A percentile compares a stretch with the other conserved stretches of the same genome.
Evolutionary conservation across 371 early-diverging fungal species (phyloP).

Genomic region (Mucor mucedo): DNA sequence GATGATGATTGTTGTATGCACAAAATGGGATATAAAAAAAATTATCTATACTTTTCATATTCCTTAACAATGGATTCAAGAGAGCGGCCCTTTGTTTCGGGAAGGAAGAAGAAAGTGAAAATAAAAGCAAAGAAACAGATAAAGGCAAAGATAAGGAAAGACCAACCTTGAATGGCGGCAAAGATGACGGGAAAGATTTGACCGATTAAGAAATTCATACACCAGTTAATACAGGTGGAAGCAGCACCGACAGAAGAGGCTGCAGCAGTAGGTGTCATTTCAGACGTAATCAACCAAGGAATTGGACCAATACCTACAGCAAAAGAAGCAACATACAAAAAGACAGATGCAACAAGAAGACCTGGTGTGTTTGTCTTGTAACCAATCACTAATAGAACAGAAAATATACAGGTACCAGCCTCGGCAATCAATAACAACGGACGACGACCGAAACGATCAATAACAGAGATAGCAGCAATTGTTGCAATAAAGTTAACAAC

Average conservation of each 20-base stretch:
- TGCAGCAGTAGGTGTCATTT: conserved; percentile 68
- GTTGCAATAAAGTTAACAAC: conserved; percentile 69
- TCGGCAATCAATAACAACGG: conserved; percentile 68
- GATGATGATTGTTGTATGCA: not conserved
- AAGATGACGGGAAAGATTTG: conserved; percentile 65
- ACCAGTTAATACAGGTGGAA: conserved; percentile 69
- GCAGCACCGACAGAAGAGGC: conserved; percentile 55
- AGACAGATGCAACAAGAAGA: conserved; percentile 67
- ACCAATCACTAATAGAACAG: conserved; percentile 60
- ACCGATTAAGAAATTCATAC: conserved; percentile 54
- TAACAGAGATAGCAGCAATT: conserved; percentile 52
- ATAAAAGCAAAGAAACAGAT: conserved; percentile 27
- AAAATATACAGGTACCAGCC: conserved; percentile 60
- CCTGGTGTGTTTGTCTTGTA: conserved; percentile 46
- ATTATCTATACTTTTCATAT: conserved; percentile 10
- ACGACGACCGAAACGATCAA: conserved; percentile 37
- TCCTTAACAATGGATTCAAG: conserved; percentile 57
- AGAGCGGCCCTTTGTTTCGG: conserved; percentile 78
- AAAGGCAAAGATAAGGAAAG: conserved; percentile 67
- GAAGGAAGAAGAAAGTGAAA: conserved; percentile 56
- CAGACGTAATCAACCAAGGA: conserved; percentile 77
- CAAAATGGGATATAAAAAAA: too few species aligned
- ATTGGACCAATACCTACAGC: conserved; percentile 86
- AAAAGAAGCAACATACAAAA: conserved; percentile 78
- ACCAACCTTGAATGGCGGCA: conserved; percentile 60